Evolutionary conservation across 495 filamentous ascomycete genomes (phyloP), one percentile per base, ranked within the genome.

Genomic region (Rhizodiscina lignyota): DNA sequence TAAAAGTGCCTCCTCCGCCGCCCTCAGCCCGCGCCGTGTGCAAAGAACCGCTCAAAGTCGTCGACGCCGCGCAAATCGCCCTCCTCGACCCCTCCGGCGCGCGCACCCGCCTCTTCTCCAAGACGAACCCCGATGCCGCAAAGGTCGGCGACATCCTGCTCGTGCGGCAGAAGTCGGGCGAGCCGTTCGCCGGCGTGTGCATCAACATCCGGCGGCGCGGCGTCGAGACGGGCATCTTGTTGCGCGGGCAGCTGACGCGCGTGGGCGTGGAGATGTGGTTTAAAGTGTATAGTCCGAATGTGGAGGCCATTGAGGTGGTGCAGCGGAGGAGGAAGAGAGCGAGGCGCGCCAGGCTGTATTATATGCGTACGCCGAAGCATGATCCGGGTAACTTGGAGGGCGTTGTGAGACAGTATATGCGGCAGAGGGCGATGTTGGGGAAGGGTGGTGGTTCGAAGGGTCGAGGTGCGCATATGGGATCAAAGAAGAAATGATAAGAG

Each of bases 231-330:
- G 77, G 75, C 1, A 70, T 96, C 29, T 55, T 94, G 41, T 63
- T 99, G 35, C 67, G 89, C 18, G 86, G 84, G 48, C 71, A 86
- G 43, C 54, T 99, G 36, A 76, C 74, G 29, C 67, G 77, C 36
- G 70, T 89, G 4, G 81, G 83, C 31, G 84, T 94, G n/a, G 89
- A 99, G 71, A 85, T 94, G 83, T 94, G 83, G 70, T 82, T 77
- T 52, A 99, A 96, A 69, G 62, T 93, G 34, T 96, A 83, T 62
- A 77, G 67, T 43, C 85, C 85, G 40, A 82, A 80, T 53, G 77
- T 96, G 33, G 68, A 79, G 48, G 81, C 81, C 38, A 79, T 99
- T 48, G 91, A 99, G 62, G 76, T 99, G 43, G 80, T 96, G 55
- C 78, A 93, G 72, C 67, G 86, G 35, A 66, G 67, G 36, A 63